Evolutionary conservation across 2,329 filamentous ascomycete species (phyloP), one percentile per base, ranked within the genome.

Genomic region (Stenocarpella maydis): DNA sequence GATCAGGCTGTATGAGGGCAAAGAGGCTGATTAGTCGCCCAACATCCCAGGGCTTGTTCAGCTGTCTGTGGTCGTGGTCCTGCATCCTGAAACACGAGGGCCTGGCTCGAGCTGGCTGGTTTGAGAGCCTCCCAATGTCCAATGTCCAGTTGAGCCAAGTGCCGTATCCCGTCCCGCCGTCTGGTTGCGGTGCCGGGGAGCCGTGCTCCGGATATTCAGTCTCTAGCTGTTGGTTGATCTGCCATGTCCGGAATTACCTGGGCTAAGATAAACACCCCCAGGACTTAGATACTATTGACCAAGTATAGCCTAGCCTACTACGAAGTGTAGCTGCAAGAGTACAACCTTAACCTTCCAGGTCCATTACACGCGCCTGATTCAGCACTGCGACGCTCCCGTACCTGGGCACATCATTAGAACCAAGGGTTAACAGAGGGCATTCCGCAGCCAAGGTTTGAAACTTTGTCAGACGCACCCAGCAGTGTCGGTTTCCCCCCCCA

Each of bases 31-130:
- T 47, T 31, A 43, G 54, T 28, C 54, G 54, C 26, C n/a, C 21
- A 14, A 14, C 37, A 4, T 4, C n/a, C 52, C 19, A 17, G 12
- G 31, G 31, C 52, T 55, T 43, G 28, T 58, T 58, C 9, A 58
- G 54, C 37, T 43, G 54, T 41, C 37, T 43, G 37, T 24, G 54
- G 54, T 21, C 24, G 21, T 63, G 58, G 43, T 63, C 58, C 43
- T 63, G 28, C 34, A 63, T 63, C 58, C 58, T 63, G 58, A 63
- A 63, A 63, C 58, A 49, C 21, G 26, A 63, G 41, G 43, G 49
- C n/a, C 45, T 63, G 58, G 58, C 58, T 63, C 43, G 58, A 63
- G 58, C 58, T 63, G 41, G 41, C 17, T 63, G 58, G 58, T 63
- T 63, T 63, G 41, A 63, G 58, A 63, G 21, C 34, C 28, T 45